Conservation (phyloP, 805 yeast genomes). For the Ogataea saltuana region DNA sequence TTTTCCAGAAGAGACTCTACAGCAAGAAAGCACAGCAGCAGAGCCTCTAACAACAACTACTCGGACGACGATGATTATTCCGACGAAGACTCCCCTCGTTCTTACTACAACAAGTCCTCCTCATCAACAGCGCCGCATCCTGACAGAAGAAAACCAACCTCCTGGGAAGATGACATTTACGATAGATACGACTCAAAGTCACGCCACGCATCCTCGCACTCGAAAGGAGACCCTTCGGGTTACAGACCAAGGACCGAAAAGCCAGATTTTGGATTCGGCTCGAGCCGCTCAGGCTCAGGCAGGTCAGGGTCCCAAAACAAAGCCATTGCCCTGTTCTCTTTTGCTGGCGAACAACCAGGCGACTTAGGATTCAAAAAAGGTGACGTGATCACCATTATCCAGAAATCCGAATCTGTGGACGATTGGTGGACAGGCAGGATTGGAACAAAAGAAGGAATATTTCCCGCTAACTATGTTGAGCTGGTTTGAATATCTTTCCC, state of each 20-base stretch:
- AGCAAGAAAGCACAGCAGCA: slow-evolving; percentile 11
- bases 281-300: slow-evolving; percentile 37
- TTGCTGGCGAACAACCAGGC: slow-evolving; percentile 91
- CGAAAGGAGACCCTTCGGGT: slow-evolving; percentile 31
- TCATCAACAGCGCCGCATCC: slow-evolving; percentile 17
- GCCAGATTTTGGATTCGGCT: slow-evolving; percentile 36
- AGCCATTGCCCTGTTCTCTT: slow-evolving; percentile 87
- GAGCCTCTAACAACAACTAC: slow-evolving; percentile 24
- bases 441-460: slow-evolving; percentile 84
- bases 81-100: slow-evolving; percentile 42
- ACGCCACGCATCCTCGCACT: slow-evolving; percentile 13
- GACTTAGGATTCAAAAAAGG: slow-evolving; percentile 94
- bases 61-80: slow-evolving; percentile 35
- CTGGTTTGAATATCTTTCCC: slow-evolving; percentile 58
- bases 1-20: slow-evolving; percentile 23
- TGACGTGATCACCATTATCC: slow-evolving; percentile 82
- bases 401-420: slow-evolving; percentile 83
- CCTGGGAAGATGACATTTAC: slow-evolving; percentile 89
- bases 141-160: slow-evolving; percentile 31
- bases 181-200: slow-evolving; percentile 48
- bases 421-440: slow-evolving; percentile 99
- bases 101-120: slow-evolving; percentile 26
- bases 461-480: slow-evolving; percentile 97
- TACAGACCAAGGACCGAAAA: slow-evolving; percentile 36
- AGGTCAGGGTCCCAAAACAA: slow-evolving; percentile 52